phyloP scores from a whole-genome alignment of 1,139 yeast genomes.

The Candida frijolesensis region DNA sequence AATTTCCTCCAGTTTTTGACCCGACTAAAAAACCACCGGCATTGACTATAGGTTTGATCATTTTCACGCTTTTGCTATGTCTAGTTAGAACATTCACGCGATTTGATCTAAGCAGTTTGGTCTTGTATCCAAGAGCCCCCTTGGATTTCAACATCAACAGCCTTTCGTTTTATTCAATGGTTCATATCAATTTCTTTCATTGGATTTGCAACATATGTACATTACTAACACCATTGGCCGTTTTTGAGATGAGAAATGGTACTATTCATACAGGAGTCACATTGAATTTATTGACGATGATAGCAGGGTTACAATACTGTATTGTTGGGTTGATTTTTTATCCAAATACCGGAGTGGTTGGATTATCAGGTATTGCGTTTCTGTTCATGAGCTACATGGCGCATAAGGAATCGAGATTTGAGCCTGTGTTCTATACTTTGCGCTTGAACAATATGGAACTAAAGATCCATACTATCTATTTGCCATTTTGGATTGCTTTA shows the following conservation, averaged over 20 bases:
- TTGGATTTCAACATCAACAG: slow-evolving; percentile 59
- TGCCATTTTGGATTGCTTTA: slow-evolving; percentile 60
- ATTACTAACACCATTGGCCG: slow-evolving; percentile 60
- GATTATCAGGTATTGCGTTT: slow-evolving; percentile 78
- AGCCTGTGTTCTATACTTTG: slow-evolving; percentile 43
- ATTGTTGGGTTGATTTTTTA: slow-evolving; percentile 53
- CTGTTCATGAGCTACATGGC: slow-evolving; percentile 68
- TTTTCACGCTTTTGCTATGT: slow-evolving; percentile 52
- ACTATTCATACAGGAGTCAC: slow-evolving; percentile 87
- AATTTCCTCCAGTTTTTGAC: slow-evolving; percentile 7
- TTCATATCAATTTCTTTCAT: slow-evolving; percentile 65
- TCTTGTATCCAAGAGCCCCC: slow-evolving; percentile 59
- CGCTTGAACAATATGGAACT: slow-evolving; percentile 15
- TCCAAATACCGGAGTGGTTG: slow-evolving; percentile 59
- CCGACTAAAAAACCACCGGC: slow-evolving; percentile 47
- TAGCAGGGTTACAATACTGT: slow-evolving; percentile 71
- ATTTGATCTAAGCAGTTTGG: slow-evolving; percentile 25
- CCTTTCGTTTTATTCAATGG: slow-evolving; percentile 74
- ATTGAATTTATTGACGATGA: slow-evolving; percentile 69
- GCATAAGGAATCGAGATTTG: slow-evolving; percentile 55
- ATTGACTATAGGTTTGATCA: slow-evolving; percentile 61
- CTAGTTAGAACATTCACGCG: slow-evolving; percentile 21
- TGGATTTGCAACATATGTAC: slow-evolving; percentile 64
- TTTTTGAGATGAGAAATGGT: slow-evolving; percentile 77
- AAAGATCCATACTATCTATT: slow-evolving; percentile 59